These are phyloP conservation scores for Apiospora arundinis DNA, from an alignment of 2,329 filamentous ascomycete genomes.

Conservation along the genomic window DNA sequence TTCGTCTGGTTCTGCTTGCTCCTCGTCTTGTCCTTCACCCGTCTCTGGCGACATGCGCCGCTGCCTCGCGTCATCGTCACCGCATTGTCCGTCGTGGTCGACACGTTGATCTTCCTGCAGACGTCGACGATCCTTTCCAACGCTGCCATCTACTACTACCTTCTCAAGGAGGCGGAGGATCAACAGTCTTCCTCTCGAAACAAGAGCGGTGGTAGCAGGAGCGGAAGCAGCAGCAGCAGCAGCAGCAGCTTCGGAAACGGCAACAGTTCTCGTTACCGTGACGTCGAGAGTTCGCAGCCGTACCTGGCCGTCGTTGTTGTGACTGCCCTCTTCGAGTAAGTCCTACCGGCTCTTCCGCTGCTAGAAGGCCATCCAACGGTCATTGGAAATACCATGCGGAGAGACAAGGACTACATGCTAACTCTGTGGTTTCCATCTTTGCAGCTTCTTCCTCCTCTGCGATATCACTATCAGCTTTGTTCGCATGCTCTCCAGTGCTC, in stretches of 20 bases:
- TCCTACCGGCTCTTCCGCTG: neutral
- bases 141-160: neutral
- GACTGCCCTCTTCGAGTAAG: slow-evolving; percentile 1
- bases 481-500: neutral
- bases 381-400: accelerated
- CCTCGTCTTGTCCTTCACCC: neutral
- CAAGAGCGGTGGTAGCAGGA: neutral
- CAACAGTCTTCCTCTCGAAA: neutral
- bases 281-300: neutral
- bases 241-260: too few species aligned
- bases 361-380: too few species aligned
- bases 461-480: neutral
- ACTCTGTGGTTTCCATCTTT: neutral
- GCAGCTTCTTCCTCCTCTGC: neutral
- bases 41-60: neutral
- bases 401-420: neutral
- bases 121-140: neutral
- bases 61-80: neutral
- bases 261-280: neutral
- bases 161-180: neutral
- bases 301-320: neutral
- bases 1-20: slow-evolving; percentile 5
- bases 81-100: neutral
- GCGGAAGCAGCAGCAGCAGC: neutral
- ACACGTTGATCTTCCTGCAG: neutral